phyloP scores from a whole-genome alignment of 2,329 filamentous ascomycete genomes.

The Colletotrichum costaricense region DNA sequence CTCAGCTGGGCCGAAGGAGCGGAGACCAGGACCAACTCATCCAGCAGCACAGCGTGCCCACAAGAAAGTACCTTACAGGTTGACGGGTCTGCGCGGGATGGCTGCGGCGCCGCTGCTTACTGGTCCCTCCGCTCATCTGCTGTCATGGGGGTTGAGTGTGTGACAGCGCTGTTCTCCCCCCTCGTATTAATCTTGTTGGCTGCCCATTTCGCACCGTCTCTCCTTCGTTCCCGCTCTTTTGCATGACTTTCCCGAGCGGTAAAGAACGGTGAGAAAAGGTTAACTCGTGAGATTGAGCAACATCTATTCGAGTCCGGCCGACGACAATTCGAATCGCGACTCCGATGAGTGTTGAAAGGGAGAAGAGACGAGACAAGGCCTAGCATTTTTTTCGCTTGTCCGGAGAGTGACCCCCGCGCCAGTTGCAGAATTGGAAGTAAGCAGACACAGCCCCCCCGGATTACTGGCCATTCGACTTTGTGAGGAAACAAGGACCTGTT shows the following conservation, averaged over 20 bases:
- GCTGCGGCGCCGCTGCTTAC: constrained; percentile 5
- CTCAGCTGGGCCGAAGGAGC: neutral
- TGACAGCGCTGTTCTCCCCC: constrained; percentile 11
- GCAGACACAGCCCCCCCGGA: constrained; percentile 15
- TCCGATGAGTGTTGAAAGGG: neutral
- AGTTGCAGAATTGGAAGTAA: constrained; percentile 11
- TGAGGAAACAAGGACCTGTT: neutral
- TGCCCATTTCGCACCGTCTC: constrained; percentile 7
- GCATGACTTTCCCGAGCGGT: constrained; percentile 15
- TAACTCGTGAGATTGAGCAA: neutral
- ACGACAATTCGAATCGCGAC: neutral
- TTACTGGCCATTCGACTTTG: constrained; percentile 11
- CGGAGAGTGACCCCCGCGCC: constrained; percentile 5
- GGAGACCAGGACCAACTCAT: constrained; percentile 19
- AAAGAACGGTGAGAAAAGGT: neutral
- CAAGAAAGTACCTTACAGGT: neutral
- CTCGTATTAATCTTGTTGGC: constrained; percentile 28
- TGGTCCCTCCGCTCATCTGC: neutral
- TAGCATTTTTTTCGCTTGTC: neutral
- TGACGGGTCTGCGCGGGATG: constrained; percentile 9
- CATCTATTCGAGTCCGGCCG: neutral
- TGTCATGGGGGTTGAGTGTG: constrained; percentile 16
- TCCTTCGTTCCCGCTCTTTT: constrained; percentile 20
- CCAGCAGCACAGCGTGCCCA: constrained; percentile 15
- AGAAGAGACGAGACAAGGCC: neutral